These are phyloP conservation scores for Prinsepia uniflora DNA, from an alignment of 306 rosid species.

Conservation along the genomic window DNA sequence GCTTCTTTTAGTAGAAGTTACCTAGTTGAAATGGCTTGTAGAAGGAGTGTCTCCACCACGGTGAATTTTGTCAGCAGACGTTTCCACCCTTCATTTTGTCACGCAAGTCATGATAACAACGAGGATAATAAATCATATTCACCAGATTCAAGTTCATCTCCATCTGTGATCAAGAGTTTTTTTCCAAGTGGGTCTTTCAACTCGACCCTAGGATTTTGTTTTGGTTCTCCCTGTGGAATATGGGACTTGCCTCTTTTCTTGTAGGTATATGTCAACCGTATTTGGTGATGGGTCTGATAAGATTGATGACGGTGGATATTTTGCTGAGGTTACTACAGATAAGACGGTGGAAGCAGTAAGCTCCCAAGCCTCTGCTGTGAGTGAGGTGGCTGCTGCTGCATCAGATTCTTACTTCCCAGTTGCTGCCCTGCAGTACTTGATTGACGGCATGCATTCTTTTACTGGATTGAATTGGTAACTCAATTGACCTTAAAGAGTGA, in stretches of 20 bases:
- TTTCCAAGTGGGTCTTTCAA: conserved; percentile 11
- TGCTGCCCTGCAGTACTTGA: conserved; percentile 55
- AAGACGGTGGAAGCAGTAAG: conserved; percentile 46
- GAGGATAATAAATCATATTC: conserved; percentile 34
- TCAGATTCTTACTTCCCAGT: conserved; percentile 81
- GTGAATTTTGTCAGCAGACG: conserved; percentile 44
- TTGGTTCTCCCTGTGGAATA: conserved; percentile 23
- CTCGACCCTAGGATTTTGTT: conserved; percentile 47
- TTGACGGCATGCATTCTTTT: conserved; percentile 62
- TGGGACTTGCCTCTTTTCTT: conserved; percentile 38
- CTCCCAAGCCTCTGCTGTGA: conserved; percentile 49
- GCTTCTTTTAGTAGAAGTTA: conserved; percentile 4
- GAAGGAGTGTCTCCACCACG: conserved; percentile 63
- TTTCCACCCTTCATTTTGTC: conserved; percentile 57
- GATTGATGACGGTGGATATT: conserved; percentile 46
- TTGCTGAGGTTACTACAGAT: conserved; percentile 58
- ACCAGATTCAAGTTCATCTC: conserved; percentile 25
- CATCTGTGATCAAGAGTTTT: not conserved
- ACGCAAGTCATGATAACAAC: conserved; percentile 43
- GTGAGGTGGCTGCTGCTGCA: conserved; percentile 84
- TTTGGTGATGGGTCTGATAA: conserved; percentile 48
- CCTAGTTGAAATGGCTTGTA: conserved; percentile 55
- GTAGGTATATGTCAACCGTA: conserved; percentile 70
- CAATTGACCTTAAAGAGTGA: conserved; percentile 20
- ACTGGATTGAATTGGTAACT: conserved; percentile 75